phyloP scores from a whole-genome alignment of 2,329 filamentous ascomycete species.

The Pseudopithomyces chartarum region DNA sequence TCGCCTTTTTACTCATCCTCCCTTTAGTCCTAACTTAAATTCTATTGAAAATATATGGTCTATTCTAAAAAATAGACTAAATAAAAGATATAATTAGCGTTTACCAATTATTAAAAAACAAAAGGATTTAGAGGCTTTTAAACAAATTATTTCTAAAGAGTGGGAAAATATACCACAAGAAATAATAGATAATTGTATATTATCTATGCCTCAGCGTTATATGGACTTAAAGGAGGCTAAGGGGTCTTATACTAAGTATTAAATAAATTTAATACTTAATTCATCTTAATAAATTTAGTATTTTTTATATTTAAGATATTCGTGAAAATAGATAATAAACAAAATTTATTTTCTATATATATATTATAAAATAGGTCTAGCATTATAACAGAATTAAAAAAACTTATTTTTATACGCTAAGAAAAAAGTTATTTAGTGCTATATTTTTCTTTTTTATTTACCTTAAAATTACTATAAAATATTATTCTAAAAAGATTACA shows the following conservation, averaged over 20 bases:
- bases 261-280: background rate
- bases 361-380: no score
- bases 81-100: background rate
- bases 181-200: conserved; percentile 3
- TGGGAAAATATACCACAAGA: background rate
- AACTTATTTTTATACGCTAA: background rate
- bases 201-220: background rate
- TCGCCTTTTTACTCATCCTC: background rate
- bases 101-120: background rate
- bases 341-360: no score
- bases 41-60: background rate
- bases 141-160: background rate
- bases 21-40: background rate
- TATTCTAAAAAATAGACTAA: background rate
- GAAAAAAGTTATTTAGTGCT: no score
- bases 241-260: conserved; percentile 4
- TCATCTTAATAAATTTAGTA: no score
- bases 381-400: no score
- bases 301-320: no score
- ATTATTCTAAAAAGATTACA: no score
- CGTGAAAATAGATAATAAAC: no score
- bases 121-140: background rate
- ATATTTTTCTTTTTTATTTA: no score
- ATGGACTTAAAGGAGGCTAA: background rate
- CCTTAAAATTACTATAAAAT: no score